Evolutionary conservation across 306 rosid genomes (phyloP), one percentile per base, ranked within the genome.

Genomic region (Pachyrhizus erosus): DNA sequence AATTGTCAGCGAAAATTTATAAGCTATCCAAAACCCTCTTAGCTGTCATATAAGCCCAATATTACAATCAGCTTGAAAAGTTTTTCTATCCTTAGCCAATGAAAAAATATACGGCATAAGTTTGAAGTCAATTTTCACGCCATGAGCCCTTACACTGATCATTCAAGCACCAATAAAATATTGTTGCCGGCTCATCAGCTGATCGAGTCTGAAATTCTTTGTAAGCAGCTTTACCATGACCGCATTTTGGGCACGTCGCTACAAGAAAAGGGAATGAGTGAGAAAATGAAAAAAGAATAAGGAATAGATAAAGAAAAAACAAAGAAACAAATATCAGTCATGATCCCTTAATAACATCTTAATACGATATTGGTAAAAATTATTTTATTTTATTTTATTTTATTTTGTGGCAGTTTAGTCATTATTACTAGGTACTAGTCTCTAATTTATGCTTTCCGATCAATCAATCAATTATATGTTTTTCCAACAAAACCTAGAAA

Each of bases 131-230:
- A 27, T 84, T 89, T 21, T 55, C 27, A n/a, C 91, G 87, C 95
- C 95, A 91, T 54, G 48, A 71, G 27, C 79, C 77, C 76, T 79
- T 83, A 43, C 95, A 91, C 20, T 40, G 51, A 2, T 83, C 84
- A 18, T 83, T 88, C 92, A 91, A 23, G 83, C 95, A 91, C 45
- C 85, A 58, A 57, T 83, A 91, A 70, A 88, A 86, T 80, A 85
- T 88, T 27, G 93, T 91, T 81, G 89, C 92, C 1, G 95, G 90
- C 78, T 91, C 95, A 75, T 91, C 91, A 11, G 93, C 95, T 45
- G 95, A 89, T 57, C 93, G 91, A 51, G 93, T 91, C 82, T 91
- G 95, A 83, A 88, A 86, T 70, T 69, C 74, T 5, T 13, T 11
- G 74, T 4, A 69, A 11, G 54, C 74, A 42, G 52, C 54, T 69